Evolutionary conservation across 768 basidiomycete species (phyloP).

Genomic region (Galerina sulciceps): DNA sequence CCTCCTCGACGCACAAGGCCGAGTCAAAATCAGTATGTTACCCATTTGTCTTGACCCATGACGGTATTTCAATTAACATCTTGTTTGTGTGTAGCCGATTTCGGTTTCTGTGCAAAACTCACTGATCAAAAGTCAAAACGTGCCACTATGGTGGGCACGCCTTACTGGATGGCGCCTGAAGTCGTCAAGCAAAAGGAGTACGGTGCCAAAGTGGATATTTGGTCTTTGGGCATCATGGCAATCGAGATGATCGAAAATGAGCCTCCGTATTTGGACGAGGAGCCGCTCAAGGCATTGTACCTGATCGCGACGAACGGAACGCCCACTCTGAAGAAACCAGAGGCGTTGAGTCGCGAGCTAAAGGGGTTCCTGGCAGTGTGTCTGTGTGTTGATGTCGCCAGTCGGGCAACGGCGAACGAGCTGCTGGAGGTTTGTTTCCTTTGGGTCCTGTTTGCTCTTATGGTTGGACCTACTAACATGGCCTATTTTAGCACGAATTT

Average conservation of each 20-base stretch:
- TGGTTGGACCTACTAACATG: slow-evolving; percentile 4
- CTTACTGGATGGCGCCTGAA: slow-evolving; percentile 99
- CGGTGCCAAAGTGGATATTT: slow-evolving; percentile 95
- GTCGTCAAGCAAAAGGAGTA: slow-evolving; percentile 98
- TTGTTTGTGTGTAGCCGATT: slow-evolving; percentile 68
- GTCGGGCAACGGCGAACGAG: slow-evolving; percentile 88
- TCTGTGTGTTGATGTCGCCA: slow-evolving; percentile 94
- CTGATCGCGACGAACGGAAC: slow-evolving; percentile 98
- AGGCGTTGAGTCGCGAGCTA: slow-evolving; percentile 87
- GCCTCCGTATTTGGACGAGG: slow-evolving; percentile 94
- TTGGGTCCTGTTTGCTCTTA: slow-evolving; percentile 2
- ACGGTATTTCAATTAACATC: slow-evolving; percentile 1
- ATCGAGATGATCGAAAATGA: slow-evolving; percentile 99
- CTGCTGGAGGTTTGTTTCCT: slow-evolving; percentile 69
- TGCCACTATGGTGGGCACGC: slow-evolving; percentile 98
- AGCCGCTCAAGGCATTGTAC: slow-evolving; percentile 92
- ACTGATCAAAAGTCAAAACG: slow-evolving; percentile 97
- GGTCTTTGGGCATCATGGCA: slow-evolving; percentile 97
- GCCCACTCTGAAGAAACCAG: slow-evolving; percentile 96
- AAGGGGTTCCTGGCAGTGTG: slow-evolving; percentile 99
- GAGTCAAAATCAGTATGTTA: slow-evolving; percentile 94
- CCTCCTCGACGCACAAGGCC: slow-evolving; percentile 87
- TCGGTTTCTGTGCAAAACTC: slow-evolving; percentile 95
- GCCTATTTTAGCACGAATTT: slow-evolving; percentile 81
- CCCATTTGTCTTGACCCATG: not conserved